Conservation (phyloP, 345 rosid species). For the Eutrema japonicum region DNA sequence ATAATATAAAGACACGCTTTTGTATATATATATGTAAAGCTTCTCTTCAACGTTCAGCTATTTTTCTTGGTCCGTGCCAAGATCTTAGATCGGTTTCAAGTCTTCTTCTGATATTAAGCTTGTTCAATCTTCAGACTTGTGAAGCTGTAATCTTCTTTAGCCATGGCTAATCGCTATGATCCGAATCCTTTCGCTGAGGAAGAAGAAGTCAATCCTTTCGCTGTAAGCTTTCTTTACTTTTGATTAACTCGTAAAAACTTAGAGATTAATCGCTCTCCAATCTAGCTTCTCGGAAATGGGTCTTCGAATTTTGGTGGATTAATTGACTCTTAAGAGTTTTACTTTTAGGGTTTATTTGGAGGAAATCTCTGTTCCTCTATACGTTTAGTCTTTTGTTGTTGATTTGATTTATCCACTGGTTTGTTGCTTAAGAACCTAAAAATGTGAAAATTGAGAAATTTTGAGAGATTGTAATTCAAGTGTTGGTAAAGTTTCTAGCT, state of each 20-base stretch:
- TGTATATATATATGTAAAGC: conserved; percentile 1
- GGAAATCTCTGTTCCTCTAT: not conserved
- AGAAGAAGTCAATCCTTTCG: conserved; percentile 91
- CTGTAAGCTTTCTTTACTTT: conserved; percentile 57
- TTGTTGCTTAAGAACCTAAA: not conserved
- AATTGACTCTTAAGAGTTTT: not conserved
- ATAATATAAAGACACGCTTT: conserved; percentile 27
- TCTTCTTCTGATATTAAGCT: not conserved
- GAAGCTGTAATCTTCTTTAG: conserved; percentile 10
- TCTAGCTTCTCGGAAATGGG: conserved; percentile 1
- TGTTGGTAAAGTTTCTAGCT: conserved; percentile 20
- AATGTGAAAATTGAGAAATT: not conserved
- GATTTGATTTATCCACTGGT: not conserved
- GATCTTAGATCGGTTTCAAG: conserved; percentile 39
- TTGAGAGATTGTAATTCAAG: not conserved
- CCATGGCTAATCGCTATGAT: conserved; percentile 46
- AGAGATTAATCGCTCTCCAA: not conserved
- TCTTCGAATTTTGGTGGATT: conserved; percentile 12
- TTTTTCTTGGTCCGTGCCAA: conserved; percentile 27
- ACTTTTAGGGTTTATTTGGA: conserved; percentile 24
- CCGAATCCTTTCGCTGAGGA: conserved; percentile 72
- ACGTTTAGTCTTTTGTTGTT: not conserved
- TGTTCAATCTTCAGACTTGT: conserved; percentile 9
- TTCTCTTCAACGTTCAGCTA: conserved; percentile 37
- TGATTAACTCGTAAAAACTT: not conserved